Base-by-base conservation (phyloP, 345 rosid species). In the Durio zibethinus region DNA sequence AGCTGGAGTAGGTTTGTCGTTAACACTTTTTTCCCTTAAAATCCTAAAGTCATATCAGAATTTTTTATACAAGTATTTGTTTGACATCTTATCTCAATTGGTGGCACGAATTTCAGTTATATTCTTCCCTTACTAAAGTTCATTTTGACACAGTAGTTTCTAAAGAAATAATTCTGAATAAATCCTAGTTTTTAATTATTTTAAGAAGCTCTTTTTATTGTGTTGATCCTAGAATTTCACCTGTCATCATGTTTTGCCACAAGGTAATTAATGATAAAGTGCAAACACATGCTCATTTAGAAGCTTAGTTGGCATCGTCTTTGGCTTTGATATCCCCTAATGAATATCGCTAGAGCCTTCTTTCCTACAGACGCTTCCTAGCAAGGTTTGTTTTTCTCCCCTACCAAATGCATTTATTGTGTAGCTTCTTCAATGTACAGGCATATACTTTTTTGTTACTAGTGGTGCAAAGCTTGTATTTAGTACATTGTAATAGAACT, bases 281-380 rank as follows among this genome's bases (percentile, higher is more conserved):
- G 87, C 98, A 96, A 85, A 93, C 97, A n/a, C 92, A 94, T 73
- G 98, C 97, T 73, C 97, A 96, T 86, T 87, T 96, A 82, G 99
- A 96, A 88, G 85, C 97, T 78, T 98, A 96, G 84, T 82, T 96
- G 81, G 97, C 94, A 76, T 96, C 99, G 12, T n/a, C n/a, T n/a
- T n/a, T n/a, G n/a, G n/a, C n/a, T n/a, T n/a, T n/a, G n/a, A n/a
- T n/a, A n/a, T n/a, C n/a, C n/a, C n/a, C n/a, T n/a, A n/a, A n/a
- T n/a, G n/a, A n/a, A n/a, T n/a, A n/a, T n/a, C n/a, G n/a, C n/a
- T n/a, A n/a, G n/a, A n/a, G n/a, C n/a, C n/a, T n/a, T n/a, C n/a
- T n/a, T n/a, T n/a, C n/a, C n/a, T n/a, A n/a, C n/a, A n/a, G n/a
- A n/a, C n/a, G n/a, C n/a, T n/a, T n/a, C n/a, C n/a, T n/a, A n/a